These are phyloP conservation scores for Coleophoma crateriformis DNA, from an alignment of 2,329 filamentous ascomycete species.

Conservation along the genomic window DNA sequence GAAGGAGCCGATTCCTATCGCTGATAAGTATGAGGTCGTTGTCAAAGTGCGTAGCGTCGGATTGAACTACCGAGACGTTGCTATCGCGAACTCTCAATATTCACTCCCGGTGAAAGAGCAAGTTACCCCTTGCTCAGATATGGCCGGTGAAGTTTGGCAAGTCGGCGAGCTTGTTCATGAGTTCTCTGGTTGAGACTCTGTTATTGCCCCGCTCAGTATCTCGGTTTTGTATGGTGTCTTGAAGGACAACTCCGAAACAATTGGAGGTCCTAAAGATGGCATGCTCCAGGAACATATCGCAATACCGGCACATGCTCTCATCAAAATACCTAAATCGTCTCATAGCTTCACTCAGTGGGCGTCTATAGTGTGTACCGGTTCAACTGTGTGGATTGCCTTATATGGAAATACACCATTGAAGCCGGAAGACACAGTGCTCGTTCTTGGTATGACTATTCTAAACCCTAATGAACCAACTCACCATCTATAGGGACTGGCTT, in stretches of 20 bases:
- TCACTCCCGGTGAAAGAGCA: conserved; percentile 26
- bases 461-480: conserved; percentile 1
- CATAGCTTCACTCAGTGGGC: conserved; percentile 34
- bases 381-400: conserved; percentile 43
- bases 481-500: conserved; percentile 31
- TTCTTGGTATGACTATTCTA: conserved; percentile 27
- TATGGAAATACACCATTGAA: conserved; percentile 34
- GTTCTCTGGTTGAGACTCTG: conserved; percentile 26
- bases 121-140: conserved; percentile 30
- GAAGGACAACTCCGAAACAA: conserved; percentile 4
- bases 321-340: conserved; percentile 42
- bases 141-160: conserved; percentile 28
- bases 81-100: conserved; percentile 24
- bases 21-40: conserved; percentile 23
- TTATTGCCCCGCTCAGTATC: conserved; percentile 21
- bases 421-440: conserved; percentile 32
- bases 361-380: conserved; percentile 40
- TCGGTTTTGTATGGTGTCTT: conserved; percentile 17
- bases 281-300: conserved; percentile 35
- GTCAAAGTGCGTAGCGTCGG: conserved; percentile 24
- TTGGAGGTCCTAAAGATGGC: conserved; percentile 29
- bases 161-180: conserved; percentile 21
- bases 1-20: conserved; percentile 20
- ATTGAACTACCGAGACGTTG: conserved; percentile 30
- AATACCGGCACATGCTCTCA: conserved; percentile 31